phyloP scores from a whole-genome alignment of 2,329 filamentous ascomycete species.

The Trichoderma sp. region DNA sequence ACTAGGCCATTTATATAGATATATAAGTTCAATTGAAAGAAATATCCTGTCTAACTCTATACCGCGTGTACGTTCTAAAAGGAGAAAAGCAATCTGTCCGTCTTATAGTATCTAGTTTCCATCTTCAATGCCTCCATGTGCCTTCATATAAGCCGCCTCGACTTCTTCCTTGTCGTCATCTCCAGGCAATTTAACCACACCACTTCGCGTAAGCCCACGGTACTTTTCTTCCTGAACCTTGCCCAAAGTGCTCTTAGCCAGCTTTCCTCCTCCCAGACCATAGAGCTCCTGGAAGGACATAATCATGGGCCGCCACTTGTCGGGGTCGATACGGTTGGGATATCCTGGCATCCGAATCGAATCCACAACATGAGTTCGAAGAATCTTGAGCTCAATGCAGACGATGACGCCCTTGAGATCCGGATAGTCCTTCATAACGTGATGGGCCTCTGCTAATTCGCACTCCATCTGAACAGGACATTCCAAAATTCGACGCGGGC shows the following conservation, averaged over 20 bases:
- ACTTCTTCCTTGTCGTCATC: conserved; percentile 4
- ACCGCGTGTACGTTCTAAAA: not conserved
- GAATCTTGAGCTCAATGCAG: conserved; percentile 37
- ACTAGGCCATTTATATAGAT: not conserved
- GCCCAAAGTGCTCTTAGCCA: conserved; percentile 25
- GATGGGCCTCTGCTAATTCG: conserved; percentile 33
- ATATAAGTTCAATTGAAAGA: not conserved
- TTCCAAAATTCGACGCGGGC: conserved; percentile 35
- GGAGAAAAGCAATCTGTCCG: not conserved
- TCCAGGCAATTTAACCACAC: not conserved
- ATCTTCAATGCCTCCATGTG: not conserved
- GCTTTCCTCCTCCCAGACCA: conserved; percentile 33
- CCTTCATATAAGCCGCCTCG: not conserved
- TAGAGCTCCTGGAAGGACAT: conserved; percentile 45
- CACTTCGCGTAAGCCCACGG: conserved; percentile 5
- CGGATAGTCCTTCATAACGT: conserved; percentile 33
- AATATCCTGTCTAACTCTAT: not conserved
- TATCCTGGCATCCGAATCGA: conserved; percentile 36
- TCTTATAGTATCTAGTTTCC: not conserved
- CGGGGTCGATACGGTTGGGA: conserved; percentile 40
- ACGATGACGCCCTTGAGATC: conserved; percentile 30
- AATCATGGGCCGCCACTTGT: conserved; percentile 43
- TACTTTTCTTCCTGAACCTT: conserved; percentile 35
- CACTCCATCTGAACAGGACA: conserved; percentile 45
- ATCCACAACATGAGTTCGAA: conserved; percentile 35